Evolutionary conservation across 371 early-diverging fungal species (phyloP).

Genomic region (Mucor mucedo): DNA sequence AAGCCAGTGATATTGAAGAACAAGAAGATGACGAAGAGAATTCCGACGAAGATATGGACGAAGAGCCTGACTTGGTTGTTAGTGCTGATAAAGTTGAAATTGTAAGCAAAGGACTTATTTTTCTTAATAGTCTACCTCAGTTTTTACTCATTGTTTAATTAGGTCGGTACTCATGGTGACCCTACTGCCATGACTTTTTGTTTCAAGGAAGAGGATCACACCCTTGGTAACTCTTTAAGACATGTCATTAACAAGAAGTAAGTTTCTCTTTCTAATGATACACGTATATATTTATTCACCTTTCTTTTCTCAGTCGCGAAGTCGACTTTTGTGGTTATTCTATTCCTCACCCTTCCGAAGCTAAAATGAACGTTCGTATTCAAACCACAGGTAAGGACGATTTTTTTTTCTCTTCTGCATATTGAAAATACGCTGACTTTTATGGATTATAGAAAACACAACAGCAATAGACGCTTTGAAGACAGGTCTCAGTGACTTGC

Average conservation of each 20-base stretch:
- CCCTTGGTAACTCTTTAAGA: slow-evolving; percentile 93
- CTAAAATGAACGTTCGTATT: slow-evolving; percentile 91
- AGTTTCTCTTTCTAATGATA: slow-evolving; percentile 8
- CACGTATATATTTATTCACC: not conserved
- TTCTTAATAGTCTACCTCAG: not conserved
- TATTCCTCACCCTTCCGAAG: slow-evolving; percentile 99
- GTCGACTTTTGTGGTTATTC: slow-evolving; percentile 99
- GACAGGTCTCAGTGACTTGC: slow-evolving; percentile 86
- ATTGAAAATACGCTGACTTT: no score
- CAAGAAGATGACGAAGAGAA: slow-evolving; percentile 36
- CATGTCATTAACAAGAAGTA: slow-evolving; percentile 95
- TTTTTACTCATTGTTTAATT: not conserved
- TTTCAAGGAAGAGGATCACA: slow-evolving; percentile 95
- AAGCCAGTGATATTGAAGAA: slow-evolving; percentile 29
- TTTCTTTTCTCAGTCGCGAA: slow-evolving; percentile 61
- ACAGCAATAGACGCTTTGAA: slow-evolving; percentile 85
- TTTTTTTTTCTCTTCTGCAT: not conserved
- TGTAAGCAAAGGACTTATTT: slow-evolving; percentile 37
- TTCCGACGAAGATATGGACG: slow-evolving; percentile 41
- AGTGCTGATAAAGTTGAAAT: slow-evolving; percentile 56
- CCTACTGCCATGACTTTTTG: slow-evolving; percentile 83
- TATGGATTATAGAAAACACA: slow-evolving; percentile 58
- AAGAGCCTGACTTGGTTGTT: slow-evolving; percentile 38
- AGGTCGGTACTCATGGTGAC: slow-evolving; percentile 69
- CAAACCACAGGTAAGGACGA: slow-evolving; percentile 79